A percentile compares a stretch with the other conserved stretches of the same genome.
phyloP scores from a whole-genome alignment of 2,329 filamentous ascomycete species.

The Ophiostoma triangulosporum region DNA sequence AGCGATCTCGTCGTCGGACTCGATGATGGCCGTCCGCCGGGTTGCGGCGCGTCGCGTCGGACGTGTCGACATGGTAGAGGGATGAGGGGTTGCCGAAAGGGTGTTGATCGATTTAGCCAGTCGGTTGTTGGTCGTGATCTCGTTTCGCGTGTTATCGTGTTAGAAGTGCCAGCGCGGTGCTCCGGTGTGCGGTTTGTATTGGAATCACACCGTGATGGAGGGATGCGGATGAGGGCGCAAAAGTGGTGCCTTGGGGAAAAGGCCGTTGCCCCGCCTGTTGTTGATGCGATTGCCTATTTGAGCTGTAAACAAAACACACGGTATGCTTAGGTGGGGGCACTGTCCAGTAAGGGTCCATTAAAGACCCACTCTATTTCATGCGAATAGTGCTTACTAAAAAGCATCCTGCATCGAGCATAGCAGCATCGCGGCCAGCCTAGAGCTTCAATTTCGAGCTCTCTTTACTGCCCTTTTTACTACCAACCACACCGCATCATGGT shows the following conservation, averaged over 20 bases:
- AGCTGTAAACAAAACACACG: conserved; percentile 16
- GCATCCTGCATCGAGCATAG: not conserved
- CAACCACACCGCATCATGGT: conserved; percentile 3
- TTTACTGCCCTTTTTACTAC: not conserved
- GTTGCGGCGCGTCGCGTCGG: conserved; percentile 35
- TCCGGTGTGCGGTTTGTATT: not conserved
- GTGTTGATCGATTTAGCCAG: not conserved
- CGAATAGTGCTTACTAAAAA: not conserved
- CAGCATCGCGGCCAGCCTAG: not conserved
- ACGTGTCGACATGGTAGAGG: conserved; percentile 26
- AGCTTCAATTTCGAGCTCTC: not conserved
- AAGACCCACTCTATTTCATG: not conserved
- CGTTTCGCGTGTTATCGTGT: not conserved
- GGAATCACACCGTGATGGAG: not conserved
- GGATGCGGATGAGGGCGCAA: conserved; percentile 1
- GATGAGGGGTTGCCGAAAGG: conserved; percentile 2
- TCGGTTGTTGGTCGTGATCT: not conserved
- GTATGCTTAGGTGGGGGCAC: not conserved
- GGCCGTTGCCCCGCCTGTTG: conserved; percentile 16
- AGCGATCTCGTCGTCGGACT: conserved; percentile 63
- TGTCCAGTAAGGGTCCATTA: not conserved
- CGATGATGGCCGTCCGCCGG: conserved; percentile 60
- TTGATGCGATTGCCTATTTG: conserved; percentile 15
- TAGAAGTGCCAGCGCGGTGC: not conserved
- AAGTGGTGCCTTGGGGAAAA: not conserved